These are phyloP conservation scores for Colletotrichum sp. DNA, from an alignment of 2,329 filamentous ascomycete species.

Conservation along the genomic window DNA sequence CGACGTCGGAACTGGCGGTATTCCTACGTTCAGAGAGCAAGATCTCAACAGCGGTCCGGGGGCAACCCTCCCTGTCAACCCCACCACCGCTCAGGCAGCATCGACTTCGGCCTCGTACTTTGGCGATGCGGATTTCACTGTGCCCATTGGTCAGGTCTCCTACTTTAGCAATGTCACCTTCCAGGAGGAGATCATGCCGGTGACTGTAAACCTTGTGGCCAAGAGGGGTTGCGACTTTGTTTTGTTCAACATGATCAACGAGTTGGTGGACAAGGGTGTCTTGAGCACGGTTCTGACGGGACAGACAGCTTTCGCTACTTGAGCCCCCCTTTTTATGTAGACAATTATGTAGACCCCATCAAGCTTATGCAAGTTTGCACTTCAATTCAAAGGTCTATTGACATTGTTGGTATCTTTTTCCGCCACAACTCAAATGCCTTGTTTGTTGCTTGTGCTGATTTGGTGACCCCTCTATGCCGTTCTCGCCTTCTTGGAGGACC, in stretches of 20 bases:
- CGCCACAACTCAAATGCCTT: background rate
- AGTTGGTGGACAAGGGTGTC: slow-evolving; percentile 41
- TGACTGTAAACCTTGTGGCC: slow-evolving; percentile 45
- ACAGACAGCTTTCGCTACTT: background rate
- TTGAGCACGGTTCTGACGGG: slow-evolving; percentile 42
- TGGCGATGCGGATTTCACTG: slow-evolving; percentile 42
- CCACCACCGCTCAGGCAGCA: slow-evolving; percentile 25
- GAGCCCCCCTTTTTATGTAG: rapidly evolving
- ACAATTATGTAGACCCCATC: background rate
- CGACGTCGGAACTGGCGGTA: slow-evolving; percentile 46
- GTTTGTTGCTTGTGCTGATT: background rate
- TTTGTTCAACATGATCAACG: slow-evolving; percentile 44
- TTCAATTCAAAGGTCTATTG: background rate
- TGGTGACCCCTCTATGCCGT: background rate
- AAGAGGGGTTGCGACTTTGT: slow-evolving; percentile 48
- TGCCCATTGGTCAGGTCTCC: slow-evolving; percentile 46
- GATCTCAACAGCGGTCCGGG: slow-evolving; percentile 32
- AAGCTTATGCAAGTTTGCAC: background rate
- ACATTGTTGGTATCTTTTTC: background rate
- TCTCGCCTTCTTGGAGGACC: slow-evolving; percentile 34
- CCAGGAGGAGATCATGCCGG: slow-evolving; percentile 43
- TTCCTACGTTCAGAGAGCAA: slow-evolving; percentile 41
- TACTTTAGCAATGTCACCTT: slow-evolving; percentile 43
- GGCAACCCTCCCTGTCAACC: slow-evolving; percentile 27
- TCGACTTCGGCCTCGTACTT: slow-evolving; percentile 25